These are phyloP conservation scores for Mycena rebaudengoi DNA, from an alignment of 768 basidiomycete species.

Conservation along the genomic window DNA sequence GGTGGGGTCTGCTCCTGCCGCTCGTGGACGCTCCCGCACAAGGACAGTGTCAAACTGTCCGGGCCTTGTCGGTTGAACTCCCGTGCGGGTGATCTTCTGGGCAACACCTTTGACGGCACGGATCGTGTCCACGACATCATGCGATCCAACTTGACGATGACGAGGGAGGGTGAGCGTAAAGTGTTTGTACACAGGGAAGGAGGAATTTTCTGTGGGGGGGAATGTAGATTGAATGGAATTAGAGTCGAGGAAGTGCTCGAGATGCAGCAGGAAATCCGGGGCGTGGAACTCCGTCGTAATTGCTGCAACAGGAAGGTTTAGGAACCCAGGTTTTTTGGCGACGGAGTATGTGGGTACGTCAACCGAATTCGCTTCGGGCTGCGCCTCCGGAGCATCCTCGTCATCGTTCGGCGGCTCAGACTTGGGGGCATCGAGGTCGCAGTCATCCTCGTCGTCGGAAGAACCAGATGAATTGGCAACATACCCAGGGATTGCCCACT, in stretches of 20 bases:
- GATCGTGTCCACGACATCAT: slow-evolving; percentile 16
- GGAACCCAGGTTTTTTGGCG: slow-evolving; percentile 16
- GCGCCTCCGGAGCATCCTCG: background rate
- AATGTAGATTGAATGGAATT: background rate
- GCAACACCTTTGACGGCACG: slow-evolving; percentile 15
- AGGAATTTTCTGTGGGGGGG: background rate
- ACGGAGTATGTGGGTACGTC: background rate
- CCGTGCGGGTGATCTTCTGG: slow-evolving; percentile 7
- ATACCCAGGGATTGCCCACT: background rate
- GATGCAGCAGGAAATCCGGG: background rate
- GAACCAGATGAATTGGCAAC: background rate
- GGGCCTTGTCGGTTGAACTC: slow-evolving; percentile 21
- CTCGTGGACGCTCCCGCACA: background rate
- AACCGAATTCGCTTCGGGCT: background rate
- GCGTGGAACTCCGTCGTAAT: slow-evolving; percentile 16
- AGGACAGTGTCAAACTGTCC: slow-evolving; percentile 32
- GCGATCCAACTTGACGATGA: slow-evolving; percentile 20
- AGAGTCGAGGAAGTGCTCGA: slow-evolving; percentile 1
- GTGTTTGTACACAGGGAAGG: slow-evolving; percentile 28
- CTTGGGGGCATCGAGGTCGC: background rate
- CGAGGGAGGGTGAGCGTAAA: slow-evolving; percentile 22
- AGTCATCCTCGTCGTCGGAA: background rate
- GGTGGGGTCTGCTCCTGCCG: background rate
- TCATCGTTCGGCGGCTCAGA: background rate
- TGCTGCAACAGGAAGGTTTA: background rate